Evolutionary conservation across 257 asterid species (phyloP).

Genomic region (Misopates orontium): DNA sequence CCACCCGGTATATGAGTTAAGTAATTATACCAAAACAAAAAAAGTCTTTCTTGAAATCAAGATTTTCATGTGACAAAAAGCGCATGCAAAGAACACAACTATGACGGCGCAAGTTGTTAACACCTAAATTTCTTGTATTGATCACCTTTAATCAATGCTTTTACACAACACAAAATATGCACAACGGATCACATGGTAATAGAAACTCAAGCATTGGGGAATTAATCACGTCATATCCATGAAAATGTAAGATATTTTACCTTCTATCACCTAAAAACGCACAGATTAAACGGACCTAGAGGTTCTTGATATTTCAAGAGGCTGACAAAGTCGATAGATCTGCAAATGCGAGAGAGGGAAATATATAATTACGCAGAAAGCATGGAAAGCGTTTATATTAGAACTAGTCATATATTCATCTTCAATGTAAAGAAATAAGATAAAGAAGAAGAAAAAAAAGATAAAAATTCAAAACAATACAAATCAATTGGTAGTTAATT

Average conservation of each 20-base stretch:
- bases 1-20: too few species aligned
- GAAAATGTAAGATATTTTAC: constrained; percentile 35
- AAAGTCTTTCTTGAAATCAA: too few species aligned
- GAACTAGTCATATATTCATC: background rate
- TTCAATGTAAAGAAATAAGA: too few species aligned
- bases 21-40: too few species aligned
- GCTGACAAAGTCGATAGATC: constrained; percentile 95
- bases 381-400: background rate
- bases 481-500: too few species aligned
- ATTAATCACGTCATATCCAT: background rate
- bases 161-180: constrained; percentile 11
- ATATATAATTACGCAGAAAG: background rate
- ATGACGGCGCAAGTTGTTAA: too few species aligned
- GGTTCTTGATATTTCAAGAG: constrained; percentile 76
- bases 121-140: too few species aligned
- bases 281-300: constrained; percentile 92
- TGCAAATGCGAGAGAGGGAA: constrained; percentile 33
- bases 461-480: too few species aligned
- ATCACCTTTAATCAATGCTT: too few species aligned
- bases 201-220: constrained; percentile 15
- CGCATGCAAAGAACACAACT: too few species aligned
- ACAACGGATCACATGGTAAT: background rate
- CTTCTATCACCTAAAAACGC: constrained; percentile 98
- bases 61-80: too few species aligned
- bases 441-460: too few species aligned